phyloP scores from a whole-genome alignment of 371 early-diverging fungal genomes.

The Lichtheimia ornata region DNA sequence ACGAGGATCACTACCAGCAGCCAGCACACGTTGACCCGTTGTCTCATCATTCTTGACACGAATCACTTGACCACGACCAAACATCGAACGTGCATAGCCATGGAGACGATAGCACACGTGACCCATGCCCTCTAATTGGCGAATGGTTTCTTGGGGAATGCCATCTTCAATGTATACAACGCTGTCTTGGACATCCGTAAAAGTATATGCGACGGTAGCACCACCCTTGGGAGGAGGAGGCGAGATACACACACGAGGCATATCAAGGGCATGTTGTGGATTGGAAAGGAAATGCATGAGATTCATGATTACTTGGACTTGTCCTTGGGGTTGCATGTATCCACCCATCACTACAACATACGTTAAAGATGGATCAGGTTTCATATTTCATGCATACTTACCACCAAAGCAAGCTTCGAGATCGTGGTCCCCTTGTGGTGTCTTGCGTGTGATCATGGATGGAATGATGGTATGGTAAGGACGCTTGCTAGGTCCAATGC shows the following conservation, averaged over 20 bases:
- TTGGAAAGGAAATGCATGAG: slow-evolving; percentile 56
- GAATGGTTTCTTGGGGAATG: slow-evolving; percentile 37
- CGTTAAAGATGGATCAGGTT: background rate
- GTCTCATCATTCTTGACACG: slow-evolving; percentile 32
- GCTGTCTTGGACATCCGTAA: slow-evolving; percentile 40
- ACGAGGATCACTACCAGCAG: slow-evolving; percentile 72
- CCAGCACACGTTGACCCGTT: slow-evolving; percentile 51
- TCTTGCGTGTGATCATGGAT: slow-evolving; percentile 59
- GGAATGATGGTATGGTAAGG: slow-evolving; percentile 89
- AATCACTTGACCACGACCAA: slow-evolving; percentile 81
- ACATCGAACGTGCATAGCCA: slow-evolving; percentile 46
- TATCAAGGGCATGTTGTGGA: slow-evolving; percentile 75
- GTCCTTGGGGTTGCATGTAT: slow-evolving; percentile 85
- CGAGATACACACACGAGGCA: slow-evolving; percentile 67
- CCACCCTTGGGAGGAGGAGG: slow-evolving; percentile 21
- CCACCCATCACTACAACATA: slow-evolving; percentile 48
- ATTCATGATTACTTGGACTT: slow-evolving; percentile 79
- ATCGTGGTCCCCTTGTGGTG: slow-evolving; percentile 33
- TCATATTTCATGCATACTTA: slow-evolving; percentile 14
- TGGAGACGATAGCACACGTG: slow-evolving; percentile 52
- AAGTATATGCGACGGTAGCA: slow-evolving; percentile 26
- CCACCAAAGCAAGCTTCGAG: slow-evolving; percentile 57
- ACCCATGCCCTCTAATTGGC: slow-evolving; percentile 54
- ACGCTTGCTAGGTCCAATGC: slow-evolving; percentile 73
- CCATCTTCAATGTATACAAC: slow-evolving; percentile 68